A percentile compares a stretch with the other conserved stretches of the same genome.
Conservation (phyloP, 805 yeast species). For the Yarrowia alimentaria region DNA sequence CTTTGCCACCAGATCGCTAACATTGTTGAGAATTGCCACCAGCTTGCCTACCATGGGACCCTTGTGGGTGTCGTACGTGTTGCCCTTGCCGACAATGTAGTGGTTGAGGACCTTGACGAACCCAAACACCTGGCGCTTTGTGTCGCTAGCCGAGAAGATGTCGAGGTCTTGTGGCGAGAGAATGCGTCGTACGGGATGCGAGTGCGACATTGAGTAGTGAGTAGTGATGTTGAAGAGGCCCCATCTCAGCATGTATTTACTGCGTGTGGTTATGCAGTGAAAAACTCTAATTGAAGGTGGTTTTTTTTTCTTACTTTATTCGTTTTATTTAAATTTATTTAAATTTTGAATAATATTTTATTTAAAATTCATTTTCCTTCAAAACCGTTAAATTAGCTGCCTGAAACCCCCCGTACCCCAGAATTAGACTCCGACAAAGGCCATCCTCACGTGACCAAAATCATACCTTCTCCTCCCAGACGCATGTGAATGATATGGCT, state of each 20-base stretch:
- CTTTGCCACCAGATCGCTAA: constrained; percentile 46
- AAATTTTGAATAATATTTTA: too few relatives aligned
- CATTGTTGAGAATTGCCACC: constrained; percentile 46
- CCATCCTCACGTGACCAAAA: constrained; percentile 4
- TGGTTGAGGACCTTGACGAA: constrained; percentile 60
- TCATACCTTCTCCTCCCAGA: constrained; percentile 18
- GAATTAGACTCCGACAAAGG: neutral
- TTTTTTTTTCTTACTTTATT: too few relatives aligned
- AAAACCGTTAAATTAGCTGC: too few relatives aligned
- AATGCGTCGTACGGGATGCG: constrained; percentile 43
- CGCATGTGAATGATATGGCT: constrained; percentile 22
- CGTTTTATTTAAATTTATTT: too few relatives aligned
- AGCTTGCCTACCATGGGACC: constrained; percentile 39
- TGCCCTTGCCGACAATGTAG: constrained; percentile 60
- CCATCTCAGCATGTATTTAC: neutral
- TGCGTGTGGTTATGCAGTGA: constrained; percentile 10
- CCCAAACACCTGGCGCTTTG: constrained; percentile 50
- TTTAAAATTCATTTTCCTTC: neutral
- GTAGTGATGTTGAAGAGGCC: neutral
- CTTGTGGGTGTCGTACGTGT: constrained; percentile 48
- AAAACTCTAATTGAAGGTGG: constrained; percentile 9
- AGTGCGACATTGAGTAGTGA: constrained; percentile 14
- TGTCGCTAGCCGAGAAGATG: constrained; percentile 54
- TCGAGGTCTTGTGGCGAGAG: constrained; percentile 58
- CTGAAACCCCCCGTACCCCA: constrained; percentile 17